phyloP scores from a whole-genome alignment of 2,329 filamentous ascomycete species.

The Fusarium hainanense region DNA sequence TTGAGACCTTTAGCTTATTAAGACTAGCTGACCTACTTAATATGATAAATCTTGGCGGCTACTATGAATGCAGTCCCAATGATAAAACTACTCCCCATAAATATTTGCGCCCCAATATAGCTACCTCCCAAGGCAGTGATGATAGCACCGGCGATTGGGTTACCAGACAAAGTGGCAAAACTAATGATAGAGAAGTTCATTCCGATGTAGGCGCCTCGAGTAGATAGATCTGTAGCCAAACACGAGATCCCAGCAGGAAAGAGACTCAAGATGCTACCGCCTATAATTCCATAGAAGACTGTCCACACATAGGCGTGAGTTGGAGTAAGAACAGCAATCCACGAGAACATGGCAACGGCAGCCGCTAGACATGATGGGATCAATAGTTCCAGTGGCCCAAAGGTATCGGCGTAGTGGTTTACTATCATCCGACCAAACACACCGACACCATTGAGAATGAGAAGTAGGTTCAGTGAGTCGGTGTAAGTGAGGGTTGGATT shows the following conservation, averaged over 20 bases:
- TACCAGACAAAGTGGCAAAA: conserved; percentile 62
- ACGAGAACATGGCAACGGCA: conserved; percentile 46
- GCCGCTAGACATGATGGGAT: neutral
- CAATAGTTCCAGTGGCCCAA: neutral
- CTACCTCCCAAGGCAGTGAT: conserved; percentile 54
- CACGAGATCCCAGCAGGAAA: conserved; percentile 68
- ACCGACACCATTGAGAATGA: conserved; percentile 66
- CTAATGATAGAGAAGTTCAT: conserved; percentile 68
- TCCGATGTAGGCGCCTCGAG: conserved; percentile 65
- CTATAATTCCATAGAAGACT: conserved; percentile 69
- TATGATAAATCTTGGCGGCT: neutral
- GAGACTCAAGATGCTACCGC: conserved; percentile 67
- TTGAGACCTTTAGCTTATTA: neutral
- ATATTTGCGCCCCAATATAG: conserved; percentile 61
- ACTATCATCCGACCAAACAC: conserved; percentile 62
- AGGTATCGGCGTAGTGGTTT: conserved; percentile 57
- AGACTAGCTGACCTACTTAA: too few relatives aligned
- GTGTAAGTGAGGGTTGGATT: conserved; percentile 1
- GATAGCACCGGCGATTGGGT: conserved; percentile 64
- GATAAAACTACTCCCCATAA: conserved; percentile 50
- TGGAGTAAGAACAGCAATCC: conserved; percentile 65
- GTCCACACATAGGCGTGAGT: conserved; percentile 69
- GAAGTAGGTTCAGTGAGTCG: conserved; percentile 42
- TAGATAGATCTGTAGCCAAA: conserved; percentile 63
- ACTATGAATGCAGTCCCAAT: neutral